phyloP scores from a whole-genome alignment of 75 land plant genomes.

The Pinus taeda region DNA sequence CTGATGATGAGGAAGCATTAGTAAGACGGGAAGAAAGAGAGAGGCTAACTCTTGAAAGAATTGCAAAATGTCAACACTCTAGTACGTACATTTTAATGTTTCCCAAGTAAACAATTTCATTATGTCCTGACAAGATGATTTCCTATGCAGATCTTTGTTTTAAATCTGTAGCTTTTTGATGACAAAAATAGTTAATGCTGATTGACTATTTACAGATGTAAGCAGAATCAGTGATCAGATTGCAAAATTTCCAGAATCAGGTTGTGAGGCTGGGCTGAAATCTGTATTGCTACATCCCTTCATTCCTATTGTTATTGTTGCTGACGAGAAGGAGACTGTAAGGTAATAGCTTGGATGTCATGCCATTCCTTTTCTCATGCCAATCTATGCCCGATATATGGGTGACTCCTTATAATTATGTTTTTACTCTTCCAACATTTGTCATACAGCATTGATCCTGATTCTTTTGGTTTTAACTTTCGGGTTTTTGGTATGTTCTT shows the following conservation, averaged over 20 bases:
- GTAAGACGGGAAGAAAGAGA: constrained; percentile 75
- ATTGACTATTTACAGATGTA: constrained; percentile 48
- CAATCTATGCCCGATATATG: not conserved
- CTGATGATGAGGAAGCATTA: constrained; percentile 75
- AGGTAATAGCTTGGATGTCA: constrained; percentile 26
- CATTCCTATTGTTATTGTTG: constrained; percentile 72
- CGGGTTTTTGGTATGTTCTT: no score
- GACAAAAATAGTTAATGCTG: not conserved
- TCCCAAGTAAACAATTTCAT: no score
- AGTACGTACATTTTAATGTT: constrained; percentile 30
- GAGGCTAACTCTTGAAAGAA: constrained; percentile 65
- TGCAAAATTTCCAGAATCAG: constrained; percentile 70
- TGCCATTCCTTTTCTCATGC: not conserved
- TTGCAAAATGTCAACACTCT: constrained; percentile 82
- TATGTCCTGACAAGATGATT: no score
- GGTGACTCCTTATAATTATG: not conserved
- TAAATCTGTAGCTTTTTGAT: no score
- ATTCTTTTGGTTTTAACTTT: no score
- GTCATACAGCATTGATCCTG: no score
- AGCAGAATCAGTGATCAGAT: constrained; percentile 70
- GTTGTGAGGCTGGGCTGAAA: constrained; percentile 64
- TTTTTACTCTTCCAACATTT: not conserved
- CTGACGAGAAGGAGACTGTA: constrained; percentile 68
- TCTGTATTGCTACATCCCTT: constrained; percentile 79
- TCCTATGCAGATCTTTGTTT: no score